Conservation (phyloP, 768 basidiomycete species). For the Russula compacta region DNA sequence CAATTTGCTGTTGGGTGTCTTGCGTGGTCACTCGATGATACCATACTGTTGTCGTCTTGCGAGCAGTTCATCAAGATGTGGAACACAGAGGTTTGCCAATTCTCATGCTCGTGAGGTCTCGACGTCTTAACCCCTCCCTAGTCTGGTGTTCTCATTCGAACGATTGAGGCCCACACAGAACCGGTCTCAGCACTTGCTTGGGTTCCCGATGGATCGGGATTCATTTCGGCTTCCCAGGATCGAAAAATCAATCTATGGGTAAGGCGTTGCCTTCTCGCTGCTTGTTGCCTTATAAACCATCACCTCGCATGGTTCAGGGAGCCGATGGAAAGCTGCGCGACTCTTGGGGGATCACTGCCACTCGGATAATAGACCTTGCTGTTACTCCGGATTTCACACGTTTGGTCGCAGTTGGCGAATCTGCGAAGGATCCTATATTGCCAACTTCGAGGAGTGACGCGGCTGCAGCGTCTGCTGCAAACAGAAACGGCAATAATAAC, state of each 20-base stretch:
- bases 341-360: slow-evolving; percentile 57
- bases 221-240: slow-evolving; percentile 85
- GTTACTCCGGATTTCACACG: slow-evolving; percentile 78
- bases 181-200: slow-evolving; percentile 81
- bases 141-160: slow-evolving; percentile 66
- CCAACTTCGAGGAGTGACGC: slow-evolving; percentile 20
- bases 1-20: slow-evolving; percentile 68
- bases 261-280: slow-evolving; percentile 23
- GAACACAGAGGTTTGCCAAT: slow-evolving; percentile 65
- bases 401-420: slow-evolving; percentile 76
- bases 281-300: slow-evolving; percentile 9
- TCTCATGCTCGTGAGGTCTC: slow-evolving; percentile 9
- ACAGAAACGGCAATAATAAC: slow-evolving; percentile 23
- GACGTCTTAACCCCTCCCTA: slow-evolving; percentile 25
- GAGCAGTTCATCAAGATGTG: slow-evolving; percentile 82
- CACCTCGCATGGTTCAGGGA: slow-evolving; percentile 39
- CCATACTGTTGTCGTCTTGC: slow-evolving; percentile 71
- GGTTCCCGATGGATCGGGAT: slow-evolving; percentile 83
- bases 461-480: slow-evolving; percentile 17
- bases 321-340: slow-evolving; percentile 63
- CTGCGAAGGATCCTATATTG: slow-evolving; percentile 28
- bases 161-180: slow-evolving; percentile 65
- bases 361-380: slow-evolving; percentile 81
- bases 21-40: slow-evolving; percentile 90
- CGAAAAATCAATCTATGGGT: slow-evolving; percentile 81